Base-by-base conservation (phyloP, 352 stramenopile genomes). In the Globisporangium cystogenes region DNA sequence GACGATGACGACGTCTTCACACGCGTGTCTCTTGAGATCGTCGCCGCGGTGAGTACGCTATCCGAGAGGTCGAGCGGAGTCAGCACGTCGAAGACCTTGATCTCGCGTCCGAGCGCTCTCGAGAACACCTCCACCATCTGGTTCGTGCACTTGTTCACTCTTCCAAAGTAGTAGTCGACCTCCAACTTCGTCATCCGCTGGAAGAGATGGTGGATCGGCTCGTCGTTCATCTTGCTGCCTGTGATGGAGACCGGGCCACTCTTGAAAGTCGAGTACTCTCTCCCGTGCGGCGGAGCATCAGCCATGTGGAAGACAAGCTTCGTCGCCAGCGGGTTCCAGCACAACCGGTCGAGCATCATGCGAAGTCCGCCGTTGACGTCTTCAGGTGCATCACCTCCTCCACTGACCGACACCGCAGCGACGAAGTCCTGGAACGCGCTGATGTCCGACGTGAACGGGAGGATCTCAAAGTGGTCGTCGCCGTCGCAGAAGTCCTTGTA, bases 241-340 rank as follows among this genome's bases (percentile, higher is more conserved):
- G 21, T 6, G 59, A 60, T 42, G 60, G 42, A 64, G 41, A 43
- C 67, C 63, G 47, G 37, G 18, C 5, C 16, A 31, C 51, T 41
- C 21, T 6, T 29, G 7, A 46, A n/a, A 20, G 5, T 21, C 20
- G 67, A 61, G 47, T 72, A 81, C 44, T 67, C 40, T n/a, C 10
- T 62, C 21, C 71, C 67, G 51, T 81, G 71, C 35, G 67, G 72
- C 41, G 71, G 68, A 7, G 59, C 53, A 54, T 81, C 71, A n/a
- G 57, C 62, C 47, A 81, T 75, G 52, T 76, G 52, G 40, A 81
- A 73, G 21, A 67, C 42, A 37, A 81, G 48, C 21, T 68, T 69
- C 15, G 71, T 61, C 18, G 62, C 54, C 7, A 62, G 27, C 6
- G 39, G 14, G 1, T 52, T 18, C 71, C 71, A 81, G 15, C 37